These are phyloP conservation scores for Karstenula rhodostoma DNA, from an alignment of 2,329 filamentous ascomycete species.

Conservation along the genomic window DNA sequence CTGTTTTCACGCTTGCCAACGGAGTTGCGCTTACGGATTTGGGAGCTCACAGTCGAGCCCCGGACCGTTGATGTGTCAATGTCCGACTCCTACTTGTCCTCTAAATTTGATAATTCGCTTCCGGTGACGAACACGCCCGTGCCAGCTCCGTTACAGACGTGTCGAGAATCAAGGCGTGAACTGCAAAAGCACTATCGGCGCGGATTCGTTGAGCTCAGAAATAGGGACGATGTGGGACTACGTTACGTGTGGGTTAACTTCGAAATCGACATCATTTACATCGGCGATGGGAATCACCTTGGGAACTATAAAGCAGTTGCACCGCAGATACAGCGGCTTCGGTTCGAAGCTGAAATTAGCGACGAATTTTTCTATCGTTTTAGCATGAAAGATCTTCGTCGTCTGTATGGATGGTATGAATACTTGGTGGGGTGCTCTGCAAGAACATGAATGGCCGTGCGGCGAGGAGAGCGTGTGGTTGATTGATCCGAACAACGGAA, in stretches of 20 bases:
- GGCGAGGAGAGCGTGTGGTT: neutral
- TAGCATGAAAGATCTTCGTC: neutral
- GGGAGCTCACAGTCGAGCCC: constrained; percentile 22
- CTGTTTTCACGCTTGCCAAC: constrained; percentile 17
- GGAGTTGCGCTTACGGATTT: constrained; percentile 20
- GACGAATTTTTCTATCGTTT: neutral
- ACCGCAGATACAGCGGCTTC: neutral
- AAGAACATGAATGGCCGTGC: neutral
- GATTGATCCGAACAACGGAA: neutral
- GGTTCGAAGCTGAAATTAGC: neutral
- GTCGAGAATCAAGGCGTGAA: constrained; percentile 17
- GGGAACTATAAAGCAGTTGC: neutral
- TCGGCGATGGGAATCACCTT: neutral
- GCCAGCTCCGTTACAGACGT: constrained; percentile 16
- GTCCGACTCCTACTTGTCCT: neutral
- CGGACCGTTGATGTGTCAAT: constrained; percentile 16
- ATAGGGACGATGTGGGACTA: neutral
- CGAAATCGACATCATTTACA: constrained; percentile 11
- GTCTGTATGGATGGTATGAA: constrained; percentile 4
- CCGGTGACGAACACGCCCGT: constrained; percentile 16
- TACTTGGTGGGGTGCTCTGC: neutral
- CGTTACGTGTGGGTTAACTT: constrained; percentile 9
- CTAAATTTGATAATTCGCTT: neutral
- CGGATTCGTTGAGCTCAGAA: no score
- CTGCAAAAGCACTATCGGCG: no score